phyloP scores from a whole-genome alignment of 176 grass and related monocot genomes.

The maize (Zea mays) region Zm-B73-REFERENCE-NAM-5.0 NC_050098.1:218887501-218888000 shows the following conservation, averaged over 20 bases:
- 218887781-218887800: no score
- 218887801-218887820: background rate
- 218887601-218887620: slow-evolving; percentile 67
- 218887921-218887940: no score
- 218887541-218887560: slow-evolving; percentile 59
- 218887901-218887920: no score
- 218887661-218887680: slow-evolving; percentile 29
- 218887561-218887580: slow-evolving; percentile 49
- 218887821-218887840: background rate
- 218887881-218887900: background rate
- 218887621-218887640: slow-evolving; percentile 62
- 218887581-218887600: slow-evolving; percentile 56
- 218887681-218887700: slow-evolving; percentile 9
- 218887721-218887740: slow-evolving; percentile 31
- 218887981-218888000: no score
- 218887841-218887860: background rate
- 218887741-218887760: background rate
- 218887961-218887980: no score
- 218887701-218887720: slow-evolving; percentile 32
- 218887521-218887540: slow-evolving; percentile 67
- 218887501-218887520: slow-evolving; percentile 43
- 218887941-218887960: no score
- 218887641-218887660: slow-evolving; percentile 27
- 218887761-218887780: background rate
- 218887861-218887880: background rate